Evolutionary conservation across 2,329 filamentous ascomycete species (phyloP).

Genomic region (Cryphonectria parasitica): DNA sequence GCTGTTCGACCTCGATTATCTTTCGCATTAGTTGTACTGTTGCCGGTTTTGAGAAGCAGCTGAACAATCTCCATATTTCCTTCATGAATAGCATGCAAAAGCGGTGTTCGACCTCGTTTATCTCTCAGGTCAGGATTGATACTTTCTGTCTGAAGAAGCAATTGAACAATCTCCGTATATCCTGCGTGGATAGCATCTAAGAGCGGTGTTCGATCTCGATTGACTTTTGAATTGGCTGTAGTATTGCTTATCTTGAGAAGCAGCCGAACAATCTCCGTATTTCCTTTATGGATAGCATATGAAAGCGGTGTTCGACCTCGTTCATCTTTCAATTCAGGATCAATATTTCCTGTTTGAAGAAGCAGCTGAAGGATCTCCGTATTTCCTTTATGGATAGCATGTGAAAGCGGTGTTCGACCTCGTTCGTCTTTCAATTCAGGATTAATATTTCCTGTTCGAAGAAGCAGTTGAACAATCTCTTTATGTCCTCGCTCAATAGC

Average conservation of each 20-base stretch:
- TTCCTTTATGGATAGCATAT: background rate
- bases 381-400: no score
- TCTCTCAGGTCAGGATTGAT: background rate
- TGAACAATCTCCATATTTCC: no score
- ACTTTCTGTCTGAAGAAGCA: no score
- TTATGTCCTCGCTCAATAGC: no score
- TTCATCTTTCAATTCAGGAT: background rate
- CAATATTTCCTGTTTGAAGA: no score
- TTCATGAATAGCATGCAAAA: background rate
- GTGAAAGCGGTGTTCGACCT: background rate
- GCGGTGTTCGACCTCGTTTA: background rate
- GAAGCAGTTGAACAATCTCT: no score
- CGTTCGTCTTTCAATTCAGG: fast-evolving
- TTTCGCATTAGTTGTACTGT: fast-evolving
- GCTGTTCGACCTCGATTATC: background rate
- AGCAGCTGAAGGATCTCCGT: no score
- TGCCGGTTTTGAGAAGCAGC: background rate
- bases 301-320: background rate
- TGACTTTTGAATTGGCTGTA: fast-evolving
- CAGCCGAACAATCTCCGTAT: no score
- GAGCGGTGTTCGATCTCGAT: background rate
- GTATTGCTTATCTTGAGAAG: background rate
- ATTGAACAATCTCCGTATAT: no score
- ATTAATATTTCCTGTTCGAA: background rate
- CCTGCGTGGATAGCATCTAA: no score